Conservation (phyloP, 2,329 filamentous ascomycete genomes). For the Nemania sp. region DNA sequence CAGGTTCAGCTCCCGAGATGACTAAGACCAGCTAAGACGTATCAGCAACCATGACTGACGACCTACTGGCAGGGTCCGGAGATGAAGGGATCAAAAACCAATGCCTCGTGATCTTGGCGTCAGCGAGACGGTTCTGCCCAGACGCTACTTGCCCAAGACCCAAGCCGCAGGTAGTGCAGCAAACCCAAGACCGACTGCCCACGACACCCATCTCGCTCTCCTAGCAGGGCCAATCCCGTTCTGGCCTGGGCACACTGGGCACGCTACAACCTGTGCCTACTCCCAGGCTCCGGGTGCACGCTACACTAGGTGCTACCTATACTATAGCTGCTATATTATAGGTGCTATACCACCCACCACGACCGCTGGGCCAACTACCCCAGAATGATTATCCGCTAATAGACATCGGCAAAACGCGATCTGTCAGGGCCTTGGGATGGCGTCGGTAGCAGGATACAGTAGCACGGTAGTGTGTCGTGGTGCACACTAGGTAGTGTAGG, state of each 20-base stretch:
- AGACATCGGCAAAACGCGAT: conserved; percentile 32
- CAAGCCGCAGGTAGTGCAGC: not conserved
- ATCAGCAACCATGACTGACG: conserved; percentile 19
- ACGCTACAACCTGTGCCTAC: too few species aligned
- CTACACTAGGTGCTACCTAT: not conserved
- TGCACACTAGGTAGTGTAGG: conserved; percentile 2
- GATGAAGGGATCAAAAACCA: conserved; percentile 23
- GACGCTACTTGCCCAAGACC: not conserved
- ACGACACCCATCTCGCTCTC: conserved; percentile 6
- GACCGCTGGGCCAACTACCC: conserved; percentile 34
- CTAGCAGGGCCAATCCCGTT: conserved; percentile 12
- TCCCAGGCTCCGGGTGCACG: not conserved
- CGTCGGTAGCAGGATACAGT: conserved; percentile 34
- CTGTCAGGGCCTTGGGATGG: conserved; percentile 41
- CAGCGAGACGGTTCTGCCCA: not conserved
- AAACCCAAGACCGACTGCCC: too few species aligned
- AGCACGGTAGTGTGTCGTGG: conserved; percentile 4
- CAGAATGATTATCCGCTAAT: conserved; percentile 43
- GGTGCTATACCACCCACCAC: too few species aligned
- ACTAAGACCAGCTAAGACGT: conserved; percentile 21
- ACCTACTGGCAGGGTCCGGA: conserved; percentile 23
- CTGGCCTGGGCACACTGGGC: conserved; percentile 14
- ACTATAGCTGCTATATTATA: not conserved
- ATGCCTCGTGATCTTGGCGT: conserved; percentile 20
- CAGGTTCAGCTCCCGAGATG: conserved; percentile 15